phyloP scores from a whole-genome alignment of 2,329 filamentous ascomycete genomes.

The Cryphonectria carpinicola region DNA sequence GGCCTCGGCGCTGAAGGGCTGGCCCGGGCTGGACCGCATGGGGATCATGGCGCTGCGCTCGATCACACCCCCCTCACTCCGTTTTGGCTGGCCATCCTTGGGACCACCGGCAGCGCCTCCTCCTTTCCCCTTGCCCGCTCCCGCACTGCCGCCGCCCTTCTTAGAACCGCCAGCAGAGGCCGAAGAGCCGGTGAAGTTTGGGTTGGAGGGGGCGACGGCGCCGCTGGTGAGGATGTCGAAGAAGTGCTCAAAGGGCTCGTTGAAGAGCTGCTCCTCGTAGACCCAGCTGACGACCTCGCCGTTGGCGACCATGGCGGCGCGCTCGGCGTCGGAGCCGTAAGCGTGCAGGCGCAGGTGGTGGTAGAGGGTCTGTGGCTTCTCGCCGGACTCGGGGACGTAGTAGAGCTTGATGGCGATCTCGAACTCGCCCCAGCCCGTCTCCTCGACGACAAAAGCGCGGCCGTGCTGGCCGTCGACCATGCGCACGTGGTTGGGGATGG shows the following conservation, averaged over 20 bases:
- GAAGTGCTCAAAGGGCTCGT: slow-evolving; percentile 92
- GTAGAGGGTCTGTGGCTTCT: slow-evolving; percentile 95
- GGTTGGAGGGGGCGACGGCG: slow-evolving; percentile 51
- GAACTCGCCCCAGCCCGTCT: slow-evolving; percentile 98
- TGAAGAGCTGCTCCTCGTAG: slow-evolving; percentile 95
- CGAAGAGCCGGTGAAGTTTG: not conserved
- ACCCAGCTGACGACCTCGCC: slow-evolving; percentile 75
- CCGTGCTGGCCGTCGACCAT: slow-evolving; percentile 74
- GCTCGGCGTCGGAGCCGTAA: slow-evolving; percentile 81
- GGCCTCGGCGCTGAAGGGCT: slow-evolving; percentile 74
- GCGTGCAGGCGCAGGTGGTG: slow-evolving; percentile 91
- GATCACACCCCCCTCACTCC: slow-evolving; percentile 56
- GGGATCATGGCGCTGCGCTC: slow-evolving; percentile 78
- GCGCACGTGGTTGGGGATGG: slow-evolving; percentile 87
- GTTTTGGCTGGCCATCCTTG: slow-evolving; percentile 40
- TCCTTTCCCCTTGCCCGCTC: slow-evolving; percentile 62
- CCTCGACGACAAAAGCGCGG: slow-evolving; percentile 79
- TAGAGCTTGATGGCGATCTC: slow-evolving; percentile 94
- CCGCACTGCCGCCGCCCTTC: slow-evolving; percentile 50
- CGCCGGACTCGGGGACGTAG: slow-evolving; percentile 83
- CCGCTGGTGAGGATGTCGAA: slow-evolving; percentile 84
- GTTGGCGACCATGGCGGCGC: slow-evolving; percentile 59
- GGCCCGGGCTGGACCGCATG: slow-evolving; percentile 64
- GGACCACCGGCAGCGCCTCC: slow-evolving; percentile 41
- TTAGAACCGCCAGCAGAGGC: slow-evolving; percentile 39